Evolutionary conservation across 2,329 filamentous ascomycete species (phyloP).

Genomic region (Nigrospora oryzae): DNA sequence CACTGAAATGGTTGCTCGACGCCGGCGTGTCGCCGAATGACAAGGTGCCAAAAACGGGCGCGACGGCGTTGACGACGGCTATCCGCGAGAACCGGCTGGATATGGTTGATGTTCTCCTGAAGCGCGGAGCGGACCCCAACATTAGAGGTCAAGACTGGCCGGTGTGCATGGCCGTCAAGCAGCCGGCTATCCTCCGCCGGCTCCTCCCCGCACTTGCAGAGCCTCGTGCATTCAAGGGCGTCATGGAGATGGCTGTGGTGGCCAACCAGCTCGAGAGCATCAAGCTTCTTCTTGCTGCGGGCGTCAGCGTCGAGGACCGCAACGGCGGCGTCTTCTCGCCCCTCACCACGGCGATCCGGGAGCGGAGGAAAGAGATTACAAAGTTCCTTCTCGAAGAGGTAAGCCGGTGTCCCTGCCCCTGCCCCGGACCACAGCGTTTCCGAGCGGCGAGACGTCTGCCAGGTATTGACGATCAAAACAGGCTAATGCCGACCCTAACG

Average conservation of each 20-base stretch:
- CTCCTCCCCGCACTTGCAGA: constrained; percentile 49
- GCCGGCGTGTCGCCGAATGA: constrained; percentile 53
- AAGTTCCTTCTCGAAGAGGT: constrained; percentile 39
- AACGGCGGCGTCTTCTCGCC: constrained; percentile 66
- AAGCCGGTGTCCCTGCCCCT: neutral
- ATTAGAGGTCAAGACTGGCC: constrained; percentile 63
- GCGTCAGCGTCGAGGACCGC: constrained; percentile 62
- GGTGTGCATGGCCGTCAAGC: constrained; percentile 57
- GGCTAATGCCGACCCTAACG: constrained; percentile 55
- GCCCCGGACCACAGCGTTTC: too few relatives aligned
- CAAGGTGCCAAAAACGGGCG: constrained; percentile 41
- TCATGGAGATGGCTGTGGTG: constrained; percentile 59
- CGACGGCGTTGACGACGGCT: constrained; percentile 57
- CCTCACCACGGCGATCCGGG: constrained; percentile 58
- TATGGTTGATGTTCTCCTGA: constrained; percentile 49
- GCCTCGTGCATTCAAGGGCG: constrained; percentile 54
- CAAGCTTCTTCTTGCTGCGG: constrained; percentile 55
- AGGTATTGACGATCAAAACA: too few relatives aligned
- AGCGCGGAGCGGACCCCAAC: constrained; percentile 30
- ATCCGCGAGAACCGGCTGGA: constrained; percentile 52
- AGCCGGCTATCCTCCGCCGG: constrained; percentile 49
- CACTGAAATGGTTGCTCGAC: constrained; percentile 51
- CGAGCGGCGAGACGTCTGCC: constrained; percentile 26
- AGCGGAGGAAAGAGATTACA: constrained; percentile 53
- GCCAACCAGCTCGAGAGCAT: constrained; percentile 60